Base-by-base conservation (phyloP, 2,329 filamentous ascomycete genomes). In the Ascochyta fabae region DNA sequence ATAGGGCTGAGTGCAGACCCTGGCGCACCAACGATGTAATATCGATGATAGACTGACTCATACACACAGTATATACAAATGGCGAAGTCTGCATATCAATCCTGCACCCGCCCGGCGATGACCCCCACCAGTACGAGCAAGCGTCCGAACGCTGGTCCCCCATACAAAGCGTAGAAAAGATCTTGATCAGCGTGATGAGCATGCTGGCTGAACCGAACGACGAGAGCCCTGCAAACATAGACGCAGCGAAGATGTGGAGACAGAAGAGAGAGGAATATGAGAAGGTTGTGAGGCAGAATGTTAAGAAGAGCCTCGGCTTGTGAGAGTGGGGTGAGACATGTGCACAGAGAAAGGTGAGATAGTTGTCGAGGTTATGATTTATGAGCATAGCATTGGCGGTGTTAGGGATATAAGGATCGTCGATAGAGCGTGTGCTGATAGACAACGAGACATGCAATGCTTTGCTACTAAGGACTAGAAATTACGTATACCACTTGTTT, bases 1-100 rank as follows among this genome's bases (percentile, higher is more conserved):
- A 29, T 3, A 29, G 27, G 19, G 19, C 19, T 19, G 19, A 19
- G 19, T 19, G 19, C 19, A 19, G 19, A 19, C 19, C 19, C 19
- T 19, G 19, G 19, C 19, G 19, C 19, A 19, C 19, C 19, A 19
- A 19, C 19, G 19, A 19, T 19, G 19, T 19, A 19, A 19, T 19
- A 19, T 19, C 19, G 19, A 12, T 44, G 53, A 33, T 4, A 26
- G 3, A 40, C 46, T 55, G 29, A 54, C 35, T 8, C 13, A 10
- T 4, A 4, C 7, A 22, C n/a, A 10, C 15, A 86, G 86, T 99
- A 73, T 98, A 97, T 79, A 80, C 86, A 7, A 87, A 86, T 71
- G 95, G 95, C 69, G 86, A 89, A 63, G 91, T 99, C 54, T 99
- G 95, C 83, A 98, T 99, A 75, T 96, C 91, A 39, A 99, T 99